Evolutionary conservation across 2,329 filamentous ascomycete genomes (phyloP).

Genomic region (Colletotrichum sidae): DNA sequence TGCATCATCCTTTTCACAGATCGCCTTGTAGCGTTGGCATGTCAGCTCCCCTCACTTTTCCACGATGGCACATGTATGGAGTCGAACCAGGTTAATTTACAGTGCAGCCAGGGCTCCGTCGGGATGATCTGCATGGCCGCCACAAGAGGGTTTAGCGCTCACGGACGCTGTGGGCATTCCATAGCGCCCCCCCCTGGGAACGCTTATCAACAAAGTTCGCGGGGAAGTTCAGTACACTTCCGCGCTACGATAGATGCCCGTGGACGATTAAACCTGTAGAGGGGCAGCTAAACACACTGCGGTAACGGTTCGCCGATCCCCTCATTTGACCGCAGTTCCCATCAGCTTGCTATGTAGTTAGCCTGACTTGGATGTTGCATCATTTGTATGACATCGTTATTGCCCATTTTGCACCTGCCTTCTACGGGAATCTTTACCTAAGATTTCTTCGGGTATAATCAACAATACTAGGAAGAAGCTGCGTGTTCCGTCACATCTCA

Average conservation of each 20-base stretch:
- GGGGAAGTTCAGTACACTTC: background rate
- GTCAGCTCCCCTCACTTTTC: no score
- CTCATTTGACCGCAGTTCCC: background rate
- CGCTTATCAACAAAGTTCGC: slow-evolving; percentile 19
- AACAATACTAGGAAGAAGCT: background rate
- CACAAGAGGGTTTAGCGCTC: slow-evolving; percentile 13
- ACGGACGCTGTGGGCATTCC: slow-evolving; percentile 4
- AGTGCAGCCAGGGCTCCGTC: background rate
- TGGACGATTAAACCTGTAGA: background rate
- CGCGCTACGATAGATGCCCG: background rate
- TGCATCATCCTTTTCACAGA: no score
- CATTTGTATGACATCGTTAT: background rate
- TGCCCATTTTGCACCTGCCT: no score
- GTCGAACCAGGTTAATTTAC: no score
- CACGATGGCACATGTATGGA: no score
- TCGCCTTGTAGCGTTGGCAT: no score
- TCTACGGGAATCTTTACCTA: no score
- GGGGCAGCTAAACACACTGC: background rate
- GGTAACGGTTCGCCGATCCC: slow-evolving; percentile 1
- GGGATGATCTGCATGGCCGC: slow-evolving; percentile 29
- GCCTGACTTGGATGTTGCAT: background rate
- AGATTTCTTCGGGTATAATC: no score
- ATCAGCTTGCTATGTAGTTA: background rate
- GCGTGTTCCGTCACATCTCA: no score
- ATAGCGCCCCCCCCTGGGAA: background rate